phyloP scores from a whole-genome alignment of 257 asterid species.

The Petrea volubilis region DNA sequence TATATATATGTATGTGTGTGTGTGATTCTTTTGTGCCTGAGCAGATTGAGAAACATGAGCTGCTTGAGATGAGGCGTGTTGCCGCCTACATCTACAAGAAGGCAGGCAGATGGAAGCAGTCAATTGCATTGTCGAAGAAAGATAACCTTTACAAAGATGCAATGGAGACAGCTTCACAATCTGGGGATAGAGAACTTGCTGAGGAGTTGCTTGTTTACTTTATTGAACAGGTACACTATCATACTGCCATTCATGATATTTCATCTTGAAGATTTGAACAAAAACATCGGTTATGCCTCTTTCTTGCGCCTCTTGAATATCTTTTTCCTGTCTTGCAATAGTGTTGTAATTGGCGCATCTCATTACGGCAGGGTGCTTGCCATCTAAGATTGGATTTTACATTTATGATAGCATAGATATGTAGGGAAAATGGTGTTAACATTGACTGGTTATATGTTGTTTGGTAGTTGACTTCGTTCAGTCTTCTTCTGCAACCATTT shows the following conservation, averaged over 20 bases:
- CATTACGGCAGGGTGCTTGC: not conserved
- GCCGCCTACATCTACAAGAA: slow-evolving; percentile 95
- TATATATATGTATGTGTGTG: not conserved
- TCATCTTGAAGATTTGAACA: not conserved
- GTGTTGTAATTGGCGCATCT: not conserved
- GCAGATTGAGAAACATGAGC: slow-evolving; percentile 96
- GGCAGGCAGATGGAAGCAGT: slow-evolving; percentile 97
- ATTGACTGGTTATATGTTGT: not conserved
- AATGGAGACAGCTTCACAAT: slow-evolving; percentile 97
- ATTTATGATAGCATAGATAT: not conserved
- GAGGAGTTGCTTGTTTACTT: slow-evolving; percentile 94
- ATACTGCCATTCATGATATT: not conserved
- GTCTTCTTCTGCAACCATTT: not conserved
- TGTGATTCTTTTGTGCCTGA: slow-evolving; percentile 27
- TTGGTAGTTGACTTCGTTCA: not conserved
- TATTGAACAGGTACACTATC: slow-evolving; percentile 66
- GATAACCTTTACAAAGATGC: slow-evolving; percentile 92
- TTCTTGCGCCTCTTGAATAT: not conserved
- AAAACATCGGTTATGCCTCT: not conserved
- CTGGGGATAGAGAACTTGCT: slow-evolving; percentile 97
- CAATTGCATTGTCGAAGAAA: slow-evolving; percentile 94
- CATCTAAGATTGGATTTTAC: not conserved
- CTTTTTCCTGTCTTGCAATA: not conserved
- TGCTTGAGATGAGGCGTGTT: slow-evolving; percentile 97
- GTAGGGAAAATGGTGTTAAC: too few species aligned